A percentile compares a stretch with the other conserved stretches of the same genome.
Conservation (phyloP, 768 basidiomycete species). For the Suillus decipiens region DNA sequence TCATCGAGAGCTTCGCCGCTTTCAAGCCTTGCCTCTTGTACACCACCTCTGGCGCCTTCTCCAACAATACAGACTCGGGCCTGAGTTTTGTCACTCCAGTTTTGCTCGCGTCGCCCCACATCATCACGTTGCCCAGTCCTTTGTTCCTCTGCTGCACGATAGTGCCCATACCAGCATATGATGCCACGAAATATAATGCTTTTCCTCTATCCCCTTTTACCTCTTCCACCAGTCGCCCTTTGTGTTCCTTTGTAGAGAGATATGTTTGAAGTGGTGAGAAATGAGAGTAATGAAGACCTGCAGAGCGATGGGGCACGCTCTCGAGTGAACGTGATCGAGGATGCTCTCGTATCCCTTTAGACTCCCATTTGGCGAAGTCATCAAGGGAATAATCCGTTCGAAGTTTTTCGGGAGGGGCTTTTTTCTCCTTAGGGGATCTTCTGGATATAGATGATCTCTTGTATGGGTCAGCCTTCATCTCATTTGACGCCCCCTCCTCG, state of each 20-base stretch:
- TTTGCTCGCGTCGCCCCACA: constrained; percentile 31
- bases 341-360: constrained; percentile 20
- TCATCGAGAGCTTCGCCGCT: constrained; percentile 35
- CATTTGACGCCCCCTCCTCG: neutral
- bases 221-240: constrained; percentile 57
- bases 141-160: constrained; percentile 20
- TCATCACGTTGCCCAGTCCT: constrained; percentile 21
- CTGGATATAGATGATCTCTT: constrained; percentile 10
- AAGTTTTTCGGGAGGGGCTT: neutral
- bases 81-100: constrained; percentile 34
- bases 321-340: constrained; percentile 45
- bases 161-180: constrained; percentile 33
- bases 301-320: constrained; percentile 63
- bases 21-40: constrained; percentile 43
- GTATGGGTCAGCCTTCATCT: constrained; percentile 7
- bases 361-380: constrained; percentile 41
- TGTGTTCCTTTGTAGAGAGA: constrained; percentile 51
- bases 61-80: constrained; percentile 31
- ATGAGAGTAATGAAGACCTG: constrained; percentile 61
- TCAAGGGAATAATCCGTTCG: constrained; percentile 28
- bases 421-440: constrained; percentile 17
- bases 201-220: constrained; percentile 16
- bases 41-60: constrained; percentile 46
- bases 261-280: constrained; percentile 55
- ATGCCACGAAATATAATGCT: constrained; percentile 26